Base-by-base conservation (phyloP, 2,329 filamentous ascomycete species). In the Atkinsonella texensis region DNA sequence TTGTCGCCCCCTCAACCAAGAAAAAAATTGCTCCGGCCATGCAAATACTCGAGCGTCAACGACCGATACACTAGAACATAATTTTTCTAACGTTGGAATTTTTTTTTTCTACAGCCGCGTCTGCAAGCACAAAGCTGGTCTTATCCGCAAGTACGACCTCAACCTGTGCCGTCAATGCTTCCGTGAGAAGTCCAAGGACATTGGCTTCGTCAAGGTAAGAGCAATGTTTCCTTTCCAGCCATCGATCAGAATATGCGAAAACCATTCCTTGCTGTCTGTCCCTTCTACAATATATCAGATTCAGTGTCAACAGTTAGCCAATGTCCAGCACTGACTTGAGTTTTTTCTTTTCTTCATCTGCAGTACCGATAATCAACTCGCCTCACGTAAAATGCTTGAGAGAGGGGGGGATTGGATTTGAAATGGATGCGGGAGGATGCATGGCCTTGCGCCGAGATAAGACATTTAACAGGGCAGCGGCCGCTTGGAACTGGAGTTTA, bases 81-180 rank as follows among this genome's bases (percentile, higher is more conserved):
- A 12, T 20, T 46, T 46, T 51, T 23, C 49, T 51, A 42, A 51
- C 43, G 12, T 41, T 11, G n/a, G 17, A 11, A 12, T 50, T 18
- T 44, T 23, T 35, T 7, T 18, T 13, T 7, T 18, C 10, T 40
- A 41, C 61, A 81, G 79, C 79, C 79, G 79, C 59, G 76, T 81
- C 69, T 82, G 79, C 88, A 89, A 89, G 71, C 91, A 98, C 87
- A 84, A 82, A 71, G 91, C 93, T 69, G 93, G 93, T 94, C 84
- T 98, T 65, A 95, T 98, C 84, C 90, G 93, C 81, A 98, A 98
- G 81, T 98, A 98, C 80, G 91, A 93, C 71, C 82, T 96, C 66
- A 89, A 95, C 76, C 81, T 86, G 70, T 86, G 83, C 81, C 81
- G 83, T 80, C 83, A 86, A 72, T 86, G 83, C 79, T 86, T 85